phyloP scores from a whole-genome alignment of 148 eudicot species.

The Heliosperma pusillum region DNA sequence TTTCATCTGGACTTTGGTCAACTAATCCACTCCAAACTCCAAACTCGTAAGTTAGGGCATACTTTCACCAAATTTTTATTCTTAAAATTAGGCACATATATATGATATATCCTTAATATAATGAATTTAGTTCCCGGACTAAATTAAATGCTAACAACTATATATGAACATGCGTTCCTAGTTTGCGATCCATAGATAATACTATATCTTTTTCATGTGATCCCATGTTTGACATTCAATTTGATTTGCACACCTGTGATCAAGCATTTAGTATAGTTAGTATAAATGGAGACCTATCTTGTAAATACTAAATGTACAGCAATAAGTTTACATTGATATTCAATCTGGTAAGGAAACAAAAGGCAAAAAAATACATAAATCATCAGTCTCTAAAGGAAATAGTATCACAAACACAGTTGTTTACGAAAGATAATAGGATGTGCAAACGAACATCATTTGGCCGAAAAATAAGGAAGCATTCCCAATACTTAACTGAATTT shows the following conservation, averaged over 20 bases:
- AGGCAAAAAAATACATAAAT: not conserved
- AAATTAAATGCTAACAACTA: too few relatives aligned
- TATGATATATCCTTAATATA: too few relatives aligned
- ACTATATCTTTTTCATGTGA: too few relatives aligned
- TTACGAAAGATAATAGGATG: not conserved
- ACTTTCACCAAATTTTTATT: too few relatives aligned
- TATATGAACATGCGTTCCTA: not conserved
- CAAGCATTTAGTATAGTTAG: not conserved
- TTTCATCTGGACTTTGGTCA: too few relatives aligned
- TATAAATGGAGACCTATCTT: not conserved
- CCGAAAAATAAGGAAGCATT: not conserved
- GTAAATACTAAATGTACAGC: not conserved
- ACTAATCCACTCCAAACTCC: too few relatives aligned
- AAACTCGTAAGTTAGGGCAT: too few relatives aligned
- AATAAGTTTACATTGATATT: not conserved
- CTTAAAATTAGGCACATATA: too few relatives aligned
- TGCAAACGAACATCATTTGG: not conserved
- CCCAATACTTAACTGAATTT: not conserved
- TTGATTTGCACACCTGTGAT: not conserved
- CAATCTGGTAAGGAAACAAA: not conserved
- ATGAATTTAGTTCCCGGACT: too few relatives aligned
- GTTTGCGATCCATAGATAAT: not conserved
- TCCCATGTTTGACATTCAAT: not conserved
- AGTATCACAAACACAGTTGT: not conserved
- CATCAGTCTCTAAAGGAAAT: conserved; percentile 7